Evolutionary conservation across 768 basidiomycete species (phyloP).

Genomic region (Lactarius indigo): DNA sequence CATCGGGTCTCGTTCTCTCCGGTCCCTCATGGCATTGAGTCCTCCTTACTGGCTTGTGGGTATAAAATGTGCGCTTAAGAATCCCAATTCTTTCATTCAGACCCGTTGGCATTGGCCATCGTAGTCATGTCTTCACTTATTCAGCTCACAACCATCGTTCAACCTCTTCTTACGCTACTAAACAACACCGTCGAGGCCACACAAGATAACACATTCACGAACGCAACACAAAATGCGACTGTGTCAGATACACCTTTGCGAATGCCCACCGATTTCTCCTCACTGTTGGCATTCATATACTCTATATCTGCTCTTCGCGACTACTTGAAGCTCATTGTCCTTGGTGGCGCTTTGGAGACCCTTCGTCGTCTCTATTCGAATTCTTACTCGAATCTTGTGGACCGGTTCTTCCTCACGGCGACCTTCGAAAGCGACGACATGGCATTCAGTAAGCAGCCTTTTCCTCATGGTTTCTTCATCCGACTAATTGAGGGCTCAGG

Average conservation of each 20-base stretch:
- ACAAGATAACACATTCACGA: background rate
- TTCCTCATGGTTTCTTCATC: slow-evolving; percentile 5
- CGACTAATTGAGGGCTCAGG: slow-evolving; percentile 35
- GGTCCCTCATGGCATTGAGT: background rate
- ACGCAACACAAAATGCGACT: slow-evolving; percentile 7
- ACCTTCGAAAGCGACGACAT: slow-evolving; percentile 55
- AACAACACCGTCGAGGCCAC: slow-evolving; percentile 1
- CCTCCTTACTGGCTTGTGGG: background rate
- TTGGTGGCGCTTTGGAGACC: slow-evolving; percentile 61
- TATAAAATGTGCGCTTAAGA: background rate
- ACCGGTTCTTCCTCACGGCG: slow-evolving; percentile 61
- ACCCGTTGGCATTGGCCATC: background rate
- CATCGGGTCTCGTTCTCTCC: background rate
- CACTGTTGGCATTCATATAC: slow-evolving; percentile 43
- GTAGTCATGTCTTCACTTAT: slow-evolving; percentile 6
- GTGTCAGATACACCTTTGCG: background rate
- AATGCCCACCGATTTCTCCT: slow-evolving; percentile 30
- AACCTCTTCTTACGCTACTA: slow-evolving; percentile 9
- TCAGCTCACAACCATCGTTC: slow-evolving; percentile 1
- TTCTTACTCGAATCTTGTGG: slow-evolving; percentile 42
- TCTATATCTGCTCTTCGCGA: slow-evolving; percentile 56
- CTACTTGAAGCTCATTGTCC: slow-evolving; percentile 58
- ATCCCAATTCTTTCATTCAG: background rate
- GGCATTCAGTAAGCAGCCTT: slow-evolving; percentile 46
- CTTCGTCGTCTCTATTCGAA: slow-evolving; percentile 45